Percentiles rank a stretch among this genome's conserved stretches.
Conservation (phyloP, 2,329 filamentous ascomycete genomes). For the Fusarium longipes region DNA sequence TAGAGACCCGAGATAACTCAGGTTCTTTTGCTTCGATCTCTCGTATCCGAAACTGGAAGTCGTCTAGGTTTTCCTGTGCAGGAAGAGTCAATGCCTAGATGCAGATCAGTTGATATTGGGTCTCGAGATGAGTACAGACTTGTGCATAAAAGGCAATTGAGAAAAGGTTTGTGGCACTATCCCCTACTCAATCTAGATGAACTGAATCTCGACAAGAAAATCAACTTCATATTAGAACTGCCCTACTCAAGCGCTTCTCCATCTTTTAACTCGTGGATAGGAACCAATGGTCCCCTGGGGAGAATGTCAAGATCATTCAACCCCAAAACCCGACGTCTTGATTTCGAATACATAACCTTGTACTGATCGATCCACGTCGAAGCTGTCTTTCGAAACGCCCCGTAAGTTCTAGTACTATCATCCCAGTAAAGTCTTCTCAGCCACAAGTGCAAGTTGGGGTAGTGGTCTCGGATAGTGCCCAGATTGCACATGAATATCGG, state of each 20-base stretch:
- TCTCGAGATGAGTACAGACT: not conserved
- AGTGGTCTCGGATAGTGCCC: constrained; percentile 71
- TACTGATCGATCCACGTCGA: constrained; percentile 61
- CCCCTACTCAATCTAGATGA: no score
- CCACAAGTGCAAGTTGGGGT: constrained; percentile 76
- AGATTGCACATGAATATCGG: constrained; percentile 74
- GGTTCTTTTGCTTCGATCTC: not conserved
- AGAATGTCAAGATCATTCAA: constrained; percentile 47
- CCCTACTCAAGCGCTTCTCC: not conserved
- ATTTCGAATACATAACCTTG: constrained; percentile 45
- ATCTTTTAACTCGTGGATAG: constrained; percentile 27
- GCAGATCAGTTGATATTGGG: not conserved
- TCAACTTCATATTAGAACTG: no score
- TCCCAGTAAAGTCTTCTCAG: constrained; percentile 79
- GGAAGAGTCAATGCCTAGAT: not conserved
- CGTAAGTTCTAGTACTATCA: constrained; percentile 51
- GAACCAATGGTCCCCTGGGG: constrained; percentile 41
- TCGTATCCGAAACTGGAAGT: not conserved
- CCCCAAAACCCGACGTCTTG: constrained; percentile 44
- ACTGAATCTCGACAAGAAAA: no score
- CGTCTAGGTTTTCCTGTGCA: not conserved
- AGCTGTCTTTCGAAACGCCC: constrained; percentile 76
- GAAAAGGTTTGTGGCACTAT: no score
- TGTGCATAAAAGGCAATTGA: no score
- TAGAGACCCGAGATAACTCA: no score